Conservation (phyloP, 148 eudicot genomes). For the Rhododendron molle region DNA sequence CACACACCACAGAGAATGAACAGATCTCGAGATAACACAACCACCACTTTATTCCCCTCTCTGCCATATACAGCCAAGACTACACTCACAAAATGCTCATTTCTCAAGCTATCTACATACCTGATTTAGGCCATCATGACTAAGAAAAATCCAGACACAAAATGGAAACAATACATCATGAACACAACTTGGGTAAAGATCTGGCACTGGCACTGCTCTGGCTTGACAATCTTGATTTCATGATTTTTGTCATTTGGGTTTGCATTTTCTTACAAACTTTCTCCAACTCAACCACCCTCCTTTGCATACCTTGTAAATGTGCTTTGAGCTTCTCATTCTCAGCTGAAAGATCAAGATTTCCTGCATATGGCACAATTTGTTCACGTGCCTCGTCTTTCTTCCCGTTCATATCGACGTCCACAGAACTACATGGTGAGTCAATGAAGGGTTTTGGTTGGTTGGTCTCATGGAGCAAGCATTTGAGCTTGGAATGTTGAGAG, state of each 20-base stretch:
- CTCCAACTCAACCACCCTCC: constrained; percentile 70
- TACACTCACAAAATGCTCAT: not conserved
- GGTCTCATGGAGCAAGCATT: constrained; percentile 42
- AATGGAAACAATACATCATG: constrained; percentile 23
- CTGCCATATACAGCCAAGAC: not conserved
- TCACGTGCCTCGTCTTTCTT: constrained; percentile 22
- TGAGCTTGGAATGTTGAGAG: constrained; percentile 51
- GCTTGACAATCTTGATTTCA: constrained; percentile 48
- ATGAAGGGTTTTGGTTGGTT: constrained; percentile 21
- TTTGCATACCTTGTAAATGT: constrained; percentile 66
- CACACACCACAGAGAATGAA: constrained; percentile 1
- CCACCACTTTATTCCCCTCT: not conserved
- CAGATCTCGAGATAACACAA: not conserved
- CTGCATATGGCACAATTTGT: constrained; percentile 44
- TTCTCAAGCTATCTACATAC: constrained; percentile 18
- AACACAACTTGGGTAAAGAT: constrained; percentile 66
- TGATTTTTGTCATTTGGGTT: constrained; percentile 61
- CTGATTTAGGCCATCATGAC: not conserved
- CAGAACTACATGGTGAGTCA: constrained; percentile 28
- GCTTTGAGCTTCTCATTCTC: constrained; percentile 61
- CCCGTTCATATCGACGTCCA: constrained; percentile 6
- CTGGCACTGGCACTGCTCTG: constrained; percentile 30
- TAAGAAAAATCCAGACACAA: not conserved
- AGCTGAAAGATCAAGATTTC: constrained; percentile 29
- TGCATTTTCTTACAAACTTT: constrained; percentile 73